Evolutionary conservation across 2,329 filamentous ascomycete genomes (phyloP).

Genomic region (Lasiodiplodia citricola): DNA sequence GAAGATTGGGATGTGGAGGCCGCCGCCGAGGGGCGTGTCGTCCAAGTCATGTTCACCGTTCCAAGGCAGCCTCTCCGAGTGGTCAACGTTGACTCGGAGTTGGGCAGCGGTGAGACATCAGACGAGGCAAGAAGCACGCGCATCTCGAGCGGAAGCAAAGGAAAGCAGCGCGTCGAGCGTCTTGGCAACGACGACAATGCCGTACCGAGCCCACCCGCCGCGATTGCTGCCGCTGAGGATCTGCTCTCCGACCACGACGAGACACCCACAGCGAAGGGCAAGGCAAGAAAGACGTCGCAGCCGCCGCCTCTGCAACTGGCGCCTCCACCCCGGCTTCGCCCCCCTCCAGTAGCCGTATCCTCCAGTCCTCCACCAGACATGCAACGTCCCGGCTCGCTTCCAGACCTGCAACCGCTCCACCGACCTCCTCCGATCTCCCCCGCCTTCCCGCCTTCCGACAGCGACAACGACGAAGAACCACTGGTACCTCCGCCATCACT

Average conservation of each 20-base stretch:
- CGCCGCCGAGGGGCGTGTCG: conserved; percentile 52
- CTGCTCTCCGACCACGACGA: not conserved
- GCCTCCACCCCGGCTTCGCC: not conserved
- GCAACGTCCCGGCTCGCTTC: not conserved
- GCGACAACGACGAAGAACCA: not conserved
- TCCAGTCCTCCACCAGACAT: not conserved
- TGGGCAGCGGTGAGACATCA: conserved; percentile 4
- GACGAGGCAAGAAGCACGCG: conserved; percentile 6
- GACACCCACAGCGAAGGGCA: not conserved
- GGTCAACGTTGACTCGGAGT: conserved; percentile 64
- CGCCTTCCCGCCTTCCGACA: conserved; percentile 3
- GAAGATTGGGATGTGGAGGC: conserved; percentile 58
- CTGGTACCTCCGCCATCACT: not conserved
- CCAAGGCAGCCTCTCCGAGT: conserved; percentile 84
- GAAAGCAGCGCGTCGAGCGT: conserved; percentile 10
- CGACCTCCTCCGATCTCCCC: conserved; percentile 7
- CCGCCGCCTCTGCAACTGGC: not conserved
- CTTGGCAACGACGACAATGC: conserved; percentile 2
- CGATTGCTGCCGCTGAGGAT: not conserved
- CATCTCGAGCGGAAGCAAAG: conserved; percentile 7
- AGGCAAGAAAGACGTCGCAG: not conserved
- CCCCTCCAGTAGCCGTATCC: not conserved
- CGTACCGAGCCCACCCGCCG: not conserved
- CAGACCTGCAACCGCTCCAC: conserved; percentile 7
- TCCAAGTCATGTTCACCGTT: conserved; percentile 84